phyloP scores from a whole-genome alignment of 805 yeast species.

The Ogataea degrootiae region DNA sequence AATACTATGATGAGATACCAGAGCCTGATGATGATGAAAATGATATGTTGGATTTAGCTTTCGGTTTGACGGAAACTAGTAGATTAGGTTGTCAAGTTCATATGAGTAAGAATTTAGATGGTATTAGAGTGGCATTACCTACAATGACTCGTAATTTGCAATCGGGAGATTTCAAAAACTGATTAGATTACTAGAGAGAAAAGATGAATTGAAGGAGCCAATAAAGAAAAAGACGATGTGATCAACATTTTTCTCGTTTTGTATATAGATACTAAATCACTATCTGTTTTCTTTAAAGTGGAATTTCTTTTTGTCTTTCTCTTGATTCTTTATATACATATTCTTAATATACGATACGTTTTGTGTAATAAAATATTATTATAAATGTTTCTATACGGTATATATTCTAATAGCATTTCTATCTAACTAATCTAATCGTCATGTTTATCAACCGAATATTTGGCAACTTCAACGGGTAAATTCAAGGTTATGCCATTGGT shows the following conservation, averaged over 20 bases:
- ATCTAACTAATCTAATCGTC: too few species aligned
- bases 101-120: conserved; percentile 88
- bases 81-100: conserved; percentile 91
- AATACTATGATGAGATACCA: conserved; percentile 80
- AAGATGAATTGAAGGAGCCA: too few species aligned
- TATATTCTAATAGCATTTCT: too few species aligned
- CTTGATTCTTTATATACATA: not conserved
- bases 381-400: too few species aligned
- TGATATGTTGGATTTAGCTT: conserved; percentile 96
- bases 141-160: conserved; percentile 96
- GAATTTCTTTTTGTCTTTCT: too few species aligned
- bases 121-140: conserved; percentile 90
- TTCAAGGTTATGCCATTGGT: conserved; percentile 11
- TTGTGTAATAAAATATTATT: too few species aligned
- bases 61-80: conserved; percentile 95
- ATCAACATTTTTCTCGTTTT: too few species aligned
- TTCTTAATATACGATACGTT: not conserved
- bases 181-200: not conserved
- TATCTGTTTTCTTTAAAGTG: too few species aligned
- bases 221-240: too few species aligned
- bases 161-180: conserved; percentile 63
- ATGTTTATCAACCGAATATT: conserved; percentile 5
- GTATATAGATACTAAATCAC: too few species aligned
- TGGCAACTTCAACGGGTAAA: conserved; percentile 21
- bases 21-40: conserved; percentile 98